These are phyloP conservation scores for Austroboletus novae-zelandiae DNA, from an alignment of 1,284 basidiomycete genomes.

Conservation along the genomic window DNA sequence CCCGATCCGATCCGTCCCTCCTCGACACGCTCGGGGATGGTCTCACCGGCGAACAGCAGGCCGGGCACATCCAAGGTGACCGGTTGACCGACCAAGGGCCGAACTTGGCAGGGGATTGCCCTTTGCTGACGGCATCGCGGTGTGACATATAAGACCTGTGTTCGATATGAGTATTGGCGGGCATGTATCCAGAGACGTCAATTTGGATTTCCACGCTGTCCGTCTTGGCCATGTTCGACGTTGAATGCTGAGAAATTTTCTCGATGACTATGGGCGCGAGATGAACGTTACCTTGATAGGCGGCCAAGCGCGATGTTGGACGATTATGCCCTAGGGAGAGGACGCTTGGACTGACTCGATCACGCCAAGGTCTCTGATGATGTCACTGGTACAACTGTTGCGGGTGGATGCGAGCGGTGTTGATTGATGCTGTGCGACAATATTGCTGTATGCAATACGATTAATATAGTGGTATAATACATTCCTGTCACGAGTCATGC, in stretches of 20 bases:
- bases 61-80: conserved; percentile 41
- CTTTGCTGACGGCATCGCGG: no score
- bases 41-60: conserved; percentile 36
- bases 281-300: conserved; percentile 42
- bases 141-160: conserved; percentile 37
- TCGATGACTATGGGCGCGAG: conserved; percentile 31
- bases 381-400: conserved; percentile 14
- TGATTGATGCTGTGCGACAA: background rate
- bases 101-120: background rate
- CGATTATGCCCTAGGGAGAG: no score
- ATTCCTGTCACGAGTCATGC: background rate
- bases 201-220: conserved; percentile 46
- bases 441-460: background rate
- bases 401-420: background rate
- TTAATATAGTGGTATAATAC: background rate
- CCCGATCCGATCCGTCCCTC: conserved; percentile 31
- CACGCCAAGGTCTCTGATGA: conserved; percentile 21
- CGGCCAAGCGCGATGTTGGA: conserved; percentile 23
- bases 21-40: conserved; percentile 19
- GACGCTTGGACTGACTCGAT: background rate
- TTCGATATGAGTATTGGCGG: conserved; percentile 30
- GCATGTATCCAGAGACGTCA: conserved; percentile 38
- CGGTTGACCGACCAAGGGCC: background rate
- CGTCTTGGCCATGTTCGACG: conserved; percentile 39
- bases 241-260: conserved; percentile 25